A percentile compares a stretch with the other conserved stretches of the same genome.
Evolutionary conservation across 805 yeast genomes (phyloP).

Genomic region (Pichia gijzeniarum): DNA sequence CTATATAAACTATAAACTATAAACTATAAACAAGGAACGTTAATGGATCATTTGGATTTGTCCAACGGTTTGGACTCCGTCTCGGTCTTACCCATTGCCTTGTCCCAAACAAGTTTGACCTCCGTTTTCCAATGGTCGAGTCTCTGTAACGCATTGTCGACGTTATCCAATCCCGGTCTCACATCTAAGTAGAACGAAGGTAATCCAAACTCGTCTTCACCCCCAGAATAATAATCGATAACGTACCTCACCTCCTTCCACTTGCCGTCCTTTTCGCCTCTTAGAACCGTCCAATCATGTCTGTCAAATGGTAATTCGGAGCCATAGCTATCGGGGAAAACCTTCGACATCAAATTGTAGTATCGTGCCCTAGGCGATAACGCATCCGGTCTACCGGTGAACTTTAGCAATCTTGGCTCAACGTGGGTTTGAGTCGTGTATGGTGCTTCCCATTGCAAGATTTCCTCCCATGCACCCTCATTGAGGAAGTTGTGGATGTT

Average conservation of each 20-base stretch:
- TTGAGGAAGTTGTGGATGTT: conserved; percentile 92
- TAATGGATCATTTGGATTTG: background rate
- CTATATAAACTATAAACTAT: too few species aligned
- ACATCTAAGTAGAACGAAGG: conserved; percentile 92
- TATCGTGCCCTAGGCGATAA: conserved; percentile 78
- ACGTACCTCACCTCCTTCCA: conserved; percentile 83
- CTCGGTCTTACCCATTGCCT: conserved; percentile 52
- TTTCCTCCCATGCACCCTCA: conserved; percentile 97
- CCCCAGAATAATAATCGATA: conserved; percentile 89
- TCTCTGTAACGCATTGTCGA: conserved; percentile 61
- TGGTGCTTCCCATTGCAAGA: conserved; percentile 82
- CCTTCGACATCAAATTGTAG: conserved; percentile 55
- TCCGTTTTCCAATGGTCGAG: conserved; percentile 47
- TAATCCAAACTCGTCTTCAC: conserved; percentile 82
- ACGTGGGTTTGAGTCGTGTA: conserved; percentile 48
- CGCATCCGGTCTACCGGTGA: conserved; percentile 89
- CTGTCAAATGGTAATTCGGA: conserved; percentile 91
- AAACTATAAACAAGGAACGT: background rate
- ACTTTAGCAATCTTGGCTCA: conserved; percentile 73
- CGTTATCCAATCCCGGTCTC: conserved; percentile 83
- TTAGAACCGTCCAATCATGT: conserved; percentile 95
- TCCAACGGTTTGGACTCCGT: background rate
- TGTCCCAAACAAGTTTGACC: conserved; percentile 54
- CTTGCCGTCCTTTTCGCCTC: conserved; percentile 45
- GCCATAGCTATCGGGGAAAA: conserved; percentile 68